phyloP scores from a whole-genome alignment of 169 alveolate species.

The Plasmodium gallinaceum region DNA sequence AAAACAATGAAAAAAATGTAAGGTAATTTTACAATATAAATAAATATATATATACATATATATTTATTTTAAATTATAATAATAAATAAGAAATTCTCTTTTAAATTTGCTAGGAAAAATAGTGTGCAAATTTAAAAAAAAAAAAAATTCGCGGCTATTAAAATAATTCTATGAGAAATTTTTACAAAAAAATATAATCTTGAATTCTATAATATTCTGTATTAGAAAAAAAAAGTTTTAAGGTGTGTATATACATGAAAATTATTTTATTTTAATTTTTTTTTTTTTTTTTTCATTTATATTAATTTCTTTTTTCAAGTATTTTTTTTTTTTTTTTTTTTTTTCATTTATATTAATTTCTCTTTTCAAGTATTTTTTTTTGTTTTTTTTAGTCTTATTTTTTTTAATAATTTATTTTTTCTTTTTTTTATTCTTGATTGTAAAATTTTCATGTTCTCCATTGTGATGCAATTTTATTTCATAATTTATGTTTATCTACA shows the following conservation, averaged over 20 bases:
- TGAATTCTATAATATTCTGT: slow-evolving; percentile 61
- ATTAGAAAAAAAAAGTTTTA: slow-evolving; percentile 48
- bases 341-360: no score
- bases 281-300: slow-evolving; percentile 36
- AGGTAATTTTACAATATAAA: neutral
- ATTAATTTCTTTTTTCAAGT: slow-evolving; percentile 23
- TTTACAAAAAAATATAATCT: slow-evolving; percentile 31
- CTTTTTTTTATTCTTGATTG: slow-evolving; percentile 1
- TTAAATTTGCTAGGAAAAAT: neutral
- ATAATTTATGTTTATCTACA: slow-evolving; percentile 8
- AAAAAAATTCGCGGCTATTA: neutral
- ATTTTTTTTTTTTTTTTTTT: neutral
- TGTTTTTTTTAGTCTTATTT: slow-evolving; percentile 24
- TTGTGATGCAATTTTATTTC: neutral
- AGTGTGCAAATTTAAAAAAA: slow-evolving; percentile 29
- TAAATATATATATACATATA: neutral
- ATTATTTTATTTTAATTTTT: slow-evolving; percentile 6
- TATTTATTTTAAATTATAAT: neutral
- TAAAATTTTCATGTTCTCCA: slow-evolving; percentile 29
- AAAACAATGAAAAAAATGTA: neutral
- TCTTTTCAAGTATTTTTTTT: no score
- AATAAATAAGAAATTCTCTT: slow-evolving; percentile 12
- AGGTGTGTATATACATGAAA: slow-evolving; percentile 75
- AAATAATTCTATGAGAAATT: slow-evolving; percentile 69
- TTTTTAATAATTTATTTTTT: no score